Base-by-base conservation (phyloP, 768 basidiomycete species). In the Termitomyces sp. region DNA sequence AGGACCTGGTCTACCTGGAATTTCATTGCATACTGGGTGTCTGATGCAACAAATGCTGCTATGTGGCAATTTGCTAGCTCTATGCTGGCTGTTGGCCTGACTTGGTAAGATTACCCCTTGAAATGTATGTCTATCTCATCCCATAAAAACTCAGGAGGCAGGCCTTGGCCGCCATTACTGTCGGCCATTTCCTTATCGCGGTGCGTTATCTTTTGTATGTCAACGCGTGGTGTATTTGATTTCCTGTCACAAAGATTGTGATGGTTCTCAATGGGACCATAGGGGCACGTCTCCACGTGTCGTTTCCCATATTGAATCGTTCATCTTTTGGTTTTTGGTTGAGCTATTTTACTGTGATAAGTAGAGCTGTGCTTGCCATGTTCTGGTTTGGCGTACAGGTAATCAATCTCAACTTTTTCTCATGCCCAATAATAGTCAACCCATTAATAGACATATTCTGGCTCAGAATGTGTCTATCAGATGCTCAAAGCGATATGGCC, bases 281-380 rank as follows among this genome's bases (percentile, higher is more conserved):
- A 85, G 93, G 27, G 24, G 87, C 91, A 22, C 81, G 88, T 18
- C 79, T 91, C 40, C 90, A 90, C 62, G 75, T 93, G 32, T 83
- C 89, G 0, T 93, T 93, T 68, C 79, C 81, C 0, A 73, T 94
- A 47, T 76, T 93, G 24, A 91, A 88, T 64, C 79, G 93, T n/a
- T 91, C 91, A 2, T 92, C 89, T 0, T 91, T 93, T 64, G 93
- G 93, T 1, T 94, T 93, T 74, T 93, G 88, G 85, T 82, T 93
- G 65, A 89, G 89, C 67, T 93, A 92, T 72, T 93, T 93, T 70
- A 85, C 83, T 59, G 88, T 95, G 47, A 68, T 93, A 59, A 90
- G 88, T 62, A 83, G 91, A n/a, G 81, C 87, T 44, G 73, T 92
- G n/a, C 80, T 94, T 22, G 79, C 88, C 40, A 82, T 91, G 80